These are phyloP conservation scores for Boletus barrowsii DNA, from an alignment of 768 basidiomycete genomes.

Conservation along the genomic window DNA sequence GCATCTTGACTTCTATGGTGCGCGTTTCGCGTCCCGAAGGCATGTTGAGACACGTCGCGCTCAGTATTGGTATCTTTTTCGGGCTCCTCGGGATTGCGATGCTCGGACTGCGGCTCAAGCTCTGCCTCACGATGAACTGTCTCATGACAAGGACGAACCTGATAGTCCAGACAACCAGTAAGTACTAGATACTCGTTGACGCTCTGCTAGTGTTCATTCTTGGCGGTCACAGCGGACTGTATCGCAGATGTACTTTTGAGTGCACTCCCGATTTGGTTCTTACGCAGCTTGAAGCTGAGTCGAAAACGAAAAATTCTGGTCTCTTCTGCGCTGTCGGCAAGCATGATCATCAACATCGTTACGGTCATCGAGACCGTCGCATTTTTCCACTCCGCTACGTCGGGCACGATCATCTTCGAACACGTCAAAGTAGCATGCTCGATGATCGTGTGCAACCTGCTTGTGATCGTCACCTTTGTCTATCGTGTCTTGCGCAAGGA, in stretches of 20 bases:
- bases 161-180: slow-evolving; percentile 20
- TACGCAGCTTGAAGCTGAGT: slow-evolving; percentile 13
- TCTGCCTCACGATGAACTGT: slow-evolving; percentile 10
- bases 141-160: slow-evolving; percentile 1
- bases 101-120: slow-evolving; percentile 6
- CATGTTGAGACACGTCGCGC: not conserved
- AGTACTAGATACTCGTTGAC: slow-evolving; percentile 1
- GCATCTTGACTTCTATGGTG: slow-evolving; percentile 22
- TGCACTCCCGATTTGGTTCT: slow-evolving; percentile 17
- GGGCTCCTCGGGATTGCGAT: slow-evolving; percentile 8
- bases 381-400: not conserved
- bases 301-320: slow-evolving; percentile 18
- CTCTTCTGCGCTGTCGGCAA: slow-evolving; percentile 20
- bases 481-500: slow-evolving; percentile 12
- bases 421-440: slow-evolving; percentile 22
- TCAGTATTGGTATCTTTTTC: slow-evolving; percentile 15
- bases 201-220: not conserved
- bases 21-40: slow-evolving; percentile 20
- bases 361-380: slow-evolving; percentile 15
- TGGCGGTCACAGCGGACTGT: slow-evolving; percentile 16
- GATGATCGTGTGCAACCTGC: slow-evolving; percentile 22
- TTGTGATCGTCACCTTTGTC: slow-evolving; percentile 20
- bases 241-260: slow-evolving; percentile 20
- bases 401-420: slow-evolving; percentile 17
- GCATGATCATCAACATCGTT: slow-evolving; percentile 18